Conservation (phyloP, 257 asterid species). For the Anisodus tanguticus region DNA sequence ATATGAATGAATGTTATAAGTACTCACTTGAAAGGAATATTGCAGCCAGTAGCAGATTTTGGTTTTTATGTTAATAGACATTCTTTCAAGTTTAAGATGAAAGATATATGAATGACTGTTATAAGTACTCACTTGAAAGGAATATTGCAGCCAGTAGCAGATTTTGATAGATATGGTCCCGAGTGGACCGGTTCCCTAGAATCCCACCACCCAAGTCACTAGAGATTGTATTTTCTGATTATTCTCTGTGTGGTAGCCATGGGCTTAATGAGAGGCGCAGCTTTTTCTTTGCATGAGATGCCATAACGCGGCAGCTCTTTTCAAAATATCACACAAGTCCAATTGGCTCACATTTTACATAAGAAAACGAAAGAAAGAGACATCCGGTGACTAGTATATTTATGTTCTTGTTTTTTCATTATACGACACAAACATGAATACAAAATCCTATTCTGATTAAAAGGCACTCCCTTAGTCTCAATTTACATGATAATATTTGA, state of each 20-base stretch:
- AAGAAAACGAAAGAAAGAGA: background rate
- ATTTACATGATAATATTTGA: background rate
- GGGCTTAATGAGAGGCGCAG: background rate
- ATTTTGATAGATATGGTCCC: slow-evolving; percentile 20
- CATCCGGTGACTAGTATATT: background rate
- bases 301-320: slow-evolving; percentile 30
- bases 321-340: background rate
- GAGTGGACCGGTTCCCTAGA: slow-evolving; percentile 58
- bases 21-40: background rate
- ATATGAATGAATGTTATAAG: background rate
- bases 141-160: slow-evolving; percentile 7
- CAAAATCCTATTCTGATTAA: no score
- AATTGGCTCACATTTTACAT: slow-evolving; percentile 9
- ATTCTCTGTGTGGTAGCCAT: slow-evolving; percentile 1
- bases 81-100: background rate
- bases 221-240: slow-evolving; percentile 29
- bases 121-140: background rate
- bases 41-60: background rate
- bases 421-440: background rate
- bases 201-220: slow-evolving; percentile 36
- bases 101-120: background rate
- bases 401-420: no score
- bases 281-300: background rate
- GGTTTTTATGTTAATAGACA: background rate
- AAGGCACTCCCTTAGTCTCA: background rate